Percentiles rank a stretch among this genome's conserved stretches.
Conservation (phyloP, 495 filamentous ascomycete genomes). For the Filosporella fistucella region DNA sequence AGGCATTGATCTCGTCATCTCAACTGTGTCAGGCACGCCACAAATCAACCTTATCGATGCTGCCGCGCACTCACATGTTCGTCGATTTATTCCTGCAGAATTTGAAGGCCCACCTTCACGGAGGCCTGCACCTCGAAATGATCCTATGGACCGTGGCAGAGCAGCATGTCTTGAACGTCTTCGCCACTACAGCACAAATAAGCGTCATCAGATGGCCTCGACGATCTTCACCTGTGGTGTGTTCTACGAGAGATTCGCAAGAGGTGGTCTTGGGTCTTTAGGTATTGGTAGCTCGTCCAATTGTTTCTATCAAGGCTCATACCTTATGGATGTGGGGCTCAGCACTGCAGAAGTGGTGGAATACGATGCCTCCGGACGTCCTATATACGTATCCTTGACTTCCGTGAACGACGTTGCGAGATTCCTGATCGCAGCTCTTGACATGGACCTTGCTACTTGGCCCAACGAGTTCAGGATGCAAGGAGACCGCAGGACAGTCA, state of each 20-base stretch:
- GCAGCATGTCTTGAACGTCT: slow-evolving; percentile 51
- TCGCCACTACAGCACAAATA: slow-evolving; percentile 40
- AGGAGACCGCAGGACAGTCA: slow-evolving; percentile 54
- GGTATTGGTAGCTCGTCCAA: slow-evolving; percentile 45
- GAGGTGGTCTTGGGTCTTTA: slow-evolving; percentile 51
- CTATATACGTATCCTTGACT: slow-evolving; percentile 57
- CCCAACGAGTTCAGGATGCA: slow-evolving; percentile 61
- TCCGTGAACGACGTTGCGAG: slow-evolving; percentile 61
- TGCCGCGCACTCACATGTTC: slow-evolving; percentile 57
- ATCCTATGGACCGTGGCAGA: slow-evolving; percentile 47
- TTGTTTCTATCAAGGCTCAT: slow-evolving; percentile 52
- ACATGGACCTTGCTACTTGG: slow-evolving; percentile 56
- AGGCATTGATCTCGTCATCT: slow-evolving; percentile 72
- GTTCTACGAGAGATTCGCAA: slow-evolving; percentile 72
- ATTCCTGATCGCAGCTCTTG: slow-evolving; percentile 59
- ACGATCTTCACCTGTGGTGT: slow-evolving; percentile 69
- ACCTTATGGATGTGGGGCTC: slow-evolving; percentile 55
- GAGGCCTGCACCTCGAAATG: slow-evolving; percentile 34
- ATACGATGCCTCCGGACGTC: slow-evolving; percentile 38
- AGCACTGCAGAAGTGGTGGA: slow-evolving; percentile 55
- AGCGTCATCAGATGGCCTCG: slow-evolving; percentile 47
- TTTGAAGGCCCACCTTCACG: slow-evolving; percentile 58
- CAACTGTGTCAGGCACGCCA: slow-evolving; percentile 58
- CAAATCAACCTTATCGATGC: slow-evolving; percentile 73
- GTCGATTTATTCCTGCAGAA: slow-evolving; percentile 68